Conservation (phyloP, 179 eudicot genomes). For the Silene vulgaris region DNA sequence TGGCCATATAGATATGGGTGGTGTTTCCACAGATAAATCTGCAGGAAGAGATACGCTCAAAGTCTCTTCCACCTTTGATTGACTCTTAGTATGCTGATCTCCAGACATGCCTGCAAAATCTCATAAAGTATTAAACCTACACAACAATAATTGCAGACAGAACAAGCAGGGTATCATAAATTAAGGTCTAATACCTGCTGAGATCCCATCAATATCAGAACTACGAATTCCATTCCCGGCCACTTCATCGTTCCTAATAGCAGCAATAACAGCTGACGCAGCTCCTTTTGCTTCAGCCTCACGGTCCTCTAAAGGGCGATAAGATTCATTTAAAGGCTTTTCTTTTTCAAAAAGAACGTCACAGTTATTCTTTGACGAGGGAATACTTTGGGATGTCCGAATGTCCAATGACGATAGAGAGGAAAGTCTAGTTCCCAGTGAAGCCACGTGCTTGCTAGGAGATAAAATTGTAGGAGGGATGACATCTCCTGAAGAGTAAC, state of each 20-base stretch:
- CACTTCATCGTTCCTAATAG: slow-evolving; percentile 69
- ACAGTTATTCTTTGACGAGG: slow-evolving; percentile 36
- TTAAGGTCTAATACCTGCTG: slow-evolving; percentile 22
- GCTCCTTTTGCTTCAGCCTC: slow-evolving; percentile 83
- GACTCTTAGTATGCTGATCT: slow-evolving; percentile 46
- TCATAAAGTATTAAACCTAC: slow-evolving; percentile 3
- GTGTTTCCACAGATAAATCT: slow-evolving; percentile 92
- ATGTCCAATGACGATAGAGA: slow-evolving; percentile 56
- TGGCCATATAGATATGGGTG: slow-evolving; percentile 86
- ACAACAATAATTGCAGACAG: neutral
- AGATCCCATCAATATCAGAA: slow-evolving; percentile 38
- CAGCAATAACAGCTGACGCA: slow-evolving; percentile 85
- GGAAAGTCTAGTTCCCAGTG: slow-evolving; percentile 55
- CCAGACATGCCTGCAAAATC: slow-evolving; percentile 43
- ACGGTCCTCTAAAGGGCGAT: slow-evolving; percentile 49
- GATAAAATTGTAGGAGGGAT: slow-evolving; percentile 76
- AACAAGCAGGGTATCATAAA: neutral
- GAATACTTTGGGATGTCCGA: slow-evolving; percentile 38
- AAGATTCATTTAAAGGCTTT: slow-evolving; percentile 42
- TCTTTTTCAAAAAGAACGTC: slow-evolving; percentile 54
- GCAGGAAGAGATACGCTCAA: slow-evolving; percentile 85
- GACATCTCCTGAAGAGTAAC: slow-evolving; percentile 71
- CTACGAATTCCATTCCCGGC: slow-evolving; percentile 43
- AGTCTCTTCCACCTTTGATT: slow-evolving; percentile 64
- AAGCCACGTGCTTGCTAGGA: slow-evolving; percentile 44